Conservation (phyloP, 257 asterid species). For the Rubia yunnanensis region DNA sequence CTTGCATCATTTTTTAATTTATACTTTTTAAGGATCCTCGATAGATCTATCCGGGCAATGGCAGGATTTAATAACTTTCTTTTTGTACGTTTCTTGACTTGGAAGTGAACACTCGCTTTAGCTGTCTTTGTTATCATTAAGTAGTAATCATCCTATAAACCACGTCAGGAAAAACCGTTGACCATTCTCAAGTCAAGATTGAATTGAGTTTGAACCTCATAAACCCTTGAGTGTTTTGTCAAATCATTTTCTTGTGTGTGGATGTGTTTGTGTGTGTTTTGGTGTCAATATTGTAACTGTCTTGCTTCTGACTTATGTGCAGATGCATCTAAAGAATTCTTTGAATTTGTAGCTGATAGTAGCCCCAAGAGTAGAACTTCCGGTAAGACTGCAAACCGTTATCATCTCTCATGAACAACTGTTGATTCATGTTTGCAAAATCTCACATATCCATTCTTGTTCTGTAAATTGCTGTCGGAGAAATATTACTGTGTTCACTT, state of each 20-base stretch:
- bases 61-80: not conserved
- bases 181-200: not conserved
- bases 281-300: not conserved
- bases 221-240: not conserved
- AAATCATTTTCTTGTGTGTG: not conserved
- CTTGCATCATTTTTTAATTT: not conserved
- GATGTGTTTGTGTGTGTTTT: not conserved
- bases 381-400: constrained; percentile 22
- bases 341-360: constrained; percentile 23
- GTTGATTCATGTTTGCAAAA: not conserved
- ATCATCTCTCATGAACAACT: not conserved
- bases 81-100: not conserved
- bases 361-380: constrained; percentile 24
- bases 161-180: not conserved
- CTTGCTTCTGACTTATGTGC: constrained; percentile 8
- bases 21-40: not conserved
- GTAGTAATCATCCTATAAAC: not conserved
- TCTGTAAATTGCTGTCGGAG: not conserved
- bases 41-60: not conserved
- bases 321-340: constrained; percentile 38
- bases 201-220: not conserved
- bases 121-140: not conserved
- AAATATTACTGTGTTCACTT: not conserved
- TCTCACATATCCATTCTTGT: not conserved
- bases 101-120: not conserved